Percentiles rank a stretch among this genome's conserved stretches.
Evolutionary conservation across 108 stramenopile genomes (phyloP).

Genomic region (Fistulifera pelliculosa): DNA sequence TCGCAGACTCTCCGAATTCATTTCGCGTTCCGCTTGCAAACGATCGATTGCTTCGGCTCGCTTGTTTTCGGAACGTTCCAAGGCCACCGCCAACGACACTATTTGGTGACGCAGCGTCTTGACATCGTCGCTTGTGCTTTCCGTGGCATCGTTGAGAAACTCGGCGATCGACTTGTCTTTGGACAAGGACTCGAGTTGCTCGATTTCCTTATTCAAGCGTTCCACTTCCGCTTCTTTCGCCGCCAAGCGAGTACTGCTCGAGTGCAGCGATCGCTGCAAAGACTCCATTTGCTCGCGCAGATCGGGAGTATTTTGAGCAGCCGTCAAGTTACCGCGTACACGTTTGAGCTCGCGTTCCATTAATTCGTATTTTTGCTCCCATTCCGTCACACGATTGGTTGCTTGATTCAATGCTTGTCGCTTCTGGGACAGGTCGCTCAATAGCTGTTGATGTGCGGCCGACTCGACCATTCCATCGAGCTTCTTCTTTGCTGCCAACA

Average conservation of each 20-base stretch:
- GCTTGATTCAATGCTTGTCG: constrained; percentile 5
- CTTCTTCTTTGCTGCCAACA: not conserved
- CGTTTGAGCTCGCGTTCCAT: constrained; percentile 11
- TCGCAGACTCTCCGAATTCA: constrained; percentile 51
- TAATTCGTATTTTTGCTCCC: not conserved
- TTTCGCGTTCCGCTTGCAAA: constrained; percentile 42
- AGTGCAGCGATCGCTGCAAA: constrained; percentile 1
- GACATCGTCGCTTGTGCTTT: constrained; percentile 18
- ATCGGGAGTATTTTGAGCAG: not conserved
- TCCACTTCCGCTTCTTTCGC: constrained; percentile 6
- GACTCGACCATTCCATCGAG: too few relatives aligned
- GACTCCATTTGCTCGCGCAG: constrained; percentile 15
- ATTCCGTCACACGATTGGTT: not conserved
- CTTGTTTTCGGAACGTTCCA: constrained; percentile 52
- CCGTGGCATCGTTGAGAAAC: not conserved
- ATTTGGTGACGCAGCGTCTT: constrained; percentile 49
- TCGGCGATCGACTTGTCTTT: not conserved
- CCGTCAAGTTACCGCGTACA: too few relatives aligned
- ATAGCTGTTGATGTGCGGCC: too few relatives aligned
- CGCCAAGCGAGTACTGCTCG: not conserved
- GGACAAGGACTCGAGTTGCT: not conserved
- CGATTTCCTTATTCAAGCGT: not conserved
- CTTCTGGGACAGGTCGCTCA: too few relatives aligned
- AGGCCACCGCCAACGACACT: constrained; percentile 50
- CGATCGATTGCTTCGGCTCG: constrained; percentile 66